Base-by-base conservation (phyloP, 345 rosid genomes). In the Salix caprea region DNA sequence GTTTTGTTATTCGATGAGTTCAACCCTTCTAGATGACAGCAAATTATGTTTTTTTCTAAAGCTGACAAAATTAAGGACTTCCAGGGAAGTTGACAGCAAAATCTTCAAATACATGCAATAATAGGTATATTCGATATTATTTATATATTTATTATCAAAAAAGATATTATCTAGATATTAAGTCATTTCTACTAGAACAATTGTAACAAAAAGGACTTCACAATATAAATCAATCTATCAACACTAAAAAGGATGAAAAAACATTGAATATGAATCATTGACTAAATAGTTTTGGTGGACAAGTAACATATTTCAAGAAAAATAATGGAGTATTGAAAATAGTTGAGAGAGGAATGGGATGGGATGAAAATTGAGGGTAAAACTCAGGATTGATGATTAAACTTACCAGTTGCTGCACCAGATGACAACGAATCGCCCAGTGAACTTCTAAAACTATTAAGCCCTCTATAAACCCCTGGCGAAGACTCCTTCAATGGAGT, bases 381-480 rank as follows among this genome's bases (percentile, higher is more conserved):
- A 7, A 54, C 23, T 10, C 23, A 58, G 12, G 28, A 58, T 58
- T 39, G 71, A 39, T 39, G 34, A 69, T 24, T 3, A 24, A 58
- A 36, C 62, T 61, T 14, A 79, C 78, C 70, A 62, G 83, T 83
- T 77, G 84, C 86, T 77, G 84, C 86, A 85, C 82, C 79, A 64
- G 85, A 72, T 0, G 84, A 83, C 36, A 89, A 79, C 10, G 87
- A 80, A 79, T 83, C 83, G 15, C 65, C 82, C 4, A 14, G 82
- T n/a, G 84, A 78, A 60, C n/a, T 68, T 72, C 62, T 56, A 23
- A 80, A 50, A 70, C 75, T 79, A 21, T 69, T 68, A 77, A 74
- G 67, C 13, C 78, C 77, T 83, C 83, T 76, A 70, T 80, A 84
- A 80, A 61, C 79, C 80, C 81, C 83, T 2, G 79, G 78, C 3